These are phyloP conservation scores for Podospora anserina DNA, from an alignment of 495 filamentous ascomycete genomes.

Conservation along the genomic window DNA sequence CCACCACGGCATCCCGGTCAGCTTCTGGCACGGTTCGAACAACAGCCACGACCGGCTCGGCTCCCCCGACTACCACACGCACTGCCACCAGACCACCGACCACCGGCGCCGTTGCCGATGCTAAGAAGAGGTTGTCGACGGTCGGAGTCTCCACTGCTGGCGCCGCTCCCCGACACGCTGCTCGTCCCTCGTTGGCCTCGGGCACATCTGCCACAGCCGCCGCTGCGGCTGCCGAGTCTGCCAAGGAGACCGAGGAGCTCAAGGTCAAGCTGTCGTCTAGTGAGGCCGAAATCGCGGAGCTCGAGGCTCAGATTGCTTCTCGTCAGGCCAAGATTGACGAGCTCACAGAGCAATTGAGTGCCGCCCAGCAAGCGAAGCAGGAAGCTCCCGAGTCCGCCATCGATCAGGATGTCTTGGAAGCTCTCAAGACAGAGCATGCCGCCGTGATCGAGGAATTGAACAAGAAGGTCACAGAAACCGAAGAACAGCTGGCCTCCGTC, in stretches of 20 bases:
- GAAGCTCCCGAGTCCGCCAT: constrained; percentile 24
- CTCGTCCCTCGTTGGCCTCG: constrained; percentile 41
- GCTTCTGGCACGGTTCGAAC: constrained; percentile 28
- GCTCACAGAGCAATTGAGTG: constrained; percentile 38
- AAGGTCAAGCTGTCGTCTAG: constrained; percentile 47
- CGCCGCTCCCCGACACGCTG: constrained; percentile 28
- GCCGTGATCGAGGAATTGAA: constrained; percentile 43
- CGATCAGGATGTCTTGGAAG: constrained; percentile 41
- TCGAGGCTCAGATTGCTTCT: constrained; percentile 47
- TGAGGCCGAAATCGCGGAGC: constrained; percentile 48
- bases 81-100: constrained; percentile 33
- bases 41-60: constrained; percentile 23
- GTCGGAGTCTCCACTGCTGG: constrained; percentile 28
- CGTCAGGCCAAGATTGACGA: constrained; percentile 44
- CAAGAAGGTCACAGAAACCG: constrained; percentile 40
- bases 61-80: constrained; percentile 30
- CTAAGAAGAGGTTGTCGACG: constrained; percentile 50
- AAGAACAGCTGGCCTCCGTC: constrained; percentile 42
- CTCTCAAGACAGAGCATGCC: constrained; percentile 46
- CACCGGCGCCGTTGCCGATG: constrained; percentile 39
- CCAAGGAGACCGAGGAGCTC: constrained; percentile 51
- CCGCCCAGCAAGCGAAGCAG: constrained; percentile 23
- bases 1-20: constrained; percentile 29
- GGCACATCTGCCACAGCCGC: constrained; percentile 29
- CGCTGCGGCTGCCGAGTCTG: constrained; percentile 35